These are phyloP conservation scores for Thelephora ganbajun DNA, from an alignment of 768 basidiomycete species.

Conservation along the genomic window DNA sequence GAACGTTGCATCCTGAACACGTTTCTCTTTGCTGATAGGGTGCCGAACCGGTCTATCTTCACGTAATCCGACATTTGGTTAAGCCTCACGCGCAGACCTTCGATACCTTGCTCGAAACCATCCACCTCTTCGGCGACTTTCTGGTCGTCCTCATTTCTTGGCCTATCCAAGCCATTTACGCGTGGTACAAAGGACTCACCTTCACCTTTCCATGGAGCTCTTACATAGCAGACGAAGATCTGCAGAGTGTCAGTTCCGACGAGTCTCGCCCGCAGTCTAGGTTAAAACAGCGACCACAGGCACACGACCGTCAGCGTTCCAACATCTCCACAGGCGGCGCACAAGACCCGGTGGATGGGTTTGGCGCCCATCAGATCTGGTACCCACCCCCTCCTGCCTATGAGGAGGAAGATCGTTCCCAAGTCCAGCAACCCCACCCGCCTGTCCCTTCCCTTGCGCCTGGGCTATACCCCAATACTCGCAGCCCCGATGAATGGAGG, in stretches of 20 bases:
- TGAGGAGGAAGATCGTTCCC: slow-evolving; percentile 15
- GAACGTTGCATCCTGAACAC: neutral
- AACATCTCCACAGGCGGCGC: slow-evolving; percentile 1
- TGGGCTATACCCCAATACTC: slow-evolving; percentile 6
- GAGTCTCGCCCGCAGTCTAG: neutral
- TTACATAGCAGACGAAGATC: neutral
- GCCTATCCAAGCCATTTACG: slow-evolving; percentile 23
- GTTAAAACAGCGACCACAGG: slow-evolving; percentile 1
- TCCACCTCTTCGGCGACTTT: slow-evolving; percentile 47
- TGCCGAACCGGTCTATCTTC: slow-evolving; percentile 74
- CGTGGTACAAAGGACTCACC: slow-evolving; percentile 14
- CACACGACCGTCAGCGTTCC: neutral
- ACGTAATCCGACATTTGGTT: slow-evolving; percentile 64
- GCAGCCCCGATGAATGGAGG: slow-evolving; percentile 10
- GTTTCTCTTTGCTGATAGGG: slow-evolving; percentile 31
- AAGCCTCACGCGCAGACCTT: slow-evolving; percentile 60
- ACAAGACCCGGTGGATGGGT: slow-evolving; percentile 5
- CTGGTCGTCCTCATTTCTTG: slow-evolving; percentile 31
- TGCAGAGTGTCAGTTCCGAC: slow-evolving; percentile 1
- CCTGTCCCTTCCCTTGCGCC: slow-evolving; percentile 1
- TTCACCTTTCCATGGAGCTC: slow-evolving; percentile 4
- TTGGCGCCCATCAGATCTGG: slow-evolving; percentile 37
- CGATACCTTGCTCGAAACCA: slow-evolving; percentile 48
- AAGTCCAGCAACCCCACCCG: neutral
- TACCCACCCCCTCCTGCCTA: slow-evolving; percentile 40